Evolutionary conservation across 257 asterid genomes (phyloP).

Genomic region (Phtheirospermum japonicum): DNA sequence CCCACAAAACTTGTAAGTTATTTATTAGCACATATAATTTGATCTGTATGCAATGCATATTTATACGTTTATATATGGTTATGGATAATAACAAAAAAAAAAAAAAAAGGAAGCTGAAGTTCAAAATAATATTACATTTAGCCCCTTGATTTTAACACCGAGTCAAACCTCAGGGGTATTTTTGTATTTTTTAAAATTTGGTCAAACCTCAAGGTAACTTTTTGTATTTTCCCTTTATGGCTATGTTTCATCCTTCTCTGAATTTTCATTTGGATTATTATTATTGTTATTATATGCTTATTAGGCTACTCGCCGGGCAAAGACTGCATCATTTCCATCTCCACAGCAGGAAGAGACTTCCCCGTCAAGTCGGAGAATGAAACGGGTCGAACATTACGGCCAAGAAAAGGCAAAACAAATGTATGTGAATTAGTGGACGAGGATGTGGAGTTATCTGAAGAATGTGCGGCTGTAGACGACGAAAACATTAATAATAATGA

Average conservation of each 20-base stretch:
- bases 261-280: constrained; percentile 7
- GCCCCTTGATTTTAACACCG: too few relatives aligned
- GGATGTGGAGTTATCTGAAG: constrained; percentile 41
- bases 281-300: constrained; percentile 3
- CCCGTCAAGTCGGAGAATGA: constrained; percentile 36
- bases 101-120: too few relatives aligned
- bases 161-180: too few relatives aligned
- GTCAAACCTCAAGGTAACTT: too few relatives aligned
- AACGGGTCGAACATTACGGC: constrained; percentile 45
- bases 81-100: not conserved
- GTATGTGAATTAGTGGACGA: constrained; percentile 39
- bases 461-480: constrained; percentile 36
- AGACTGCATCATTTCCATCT: constrained; percentile 40
- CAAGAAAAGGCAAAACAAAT: constrained; percentile 36
- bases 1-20: constrained; percentile 52
- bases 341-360: constrained; percentile 40
- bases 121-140: too few relatives aligned
- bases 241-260: constrained; percentile 11
- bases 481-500: constrained; percentile 30
- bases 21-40: not conserved
- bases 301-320: constrained; percentile 63
- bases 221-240: not conserved
- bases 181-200: too few relatives aligned
- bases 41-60: constrained; percentile 6
- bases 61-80: too few relatives aligned